Evolutionary conservation across 2,329 filamentous ascomycete genomes (phyloP), one percentile per base, ranked within the genome.

Genomic region (Fusarium agapanthi): DNA sequence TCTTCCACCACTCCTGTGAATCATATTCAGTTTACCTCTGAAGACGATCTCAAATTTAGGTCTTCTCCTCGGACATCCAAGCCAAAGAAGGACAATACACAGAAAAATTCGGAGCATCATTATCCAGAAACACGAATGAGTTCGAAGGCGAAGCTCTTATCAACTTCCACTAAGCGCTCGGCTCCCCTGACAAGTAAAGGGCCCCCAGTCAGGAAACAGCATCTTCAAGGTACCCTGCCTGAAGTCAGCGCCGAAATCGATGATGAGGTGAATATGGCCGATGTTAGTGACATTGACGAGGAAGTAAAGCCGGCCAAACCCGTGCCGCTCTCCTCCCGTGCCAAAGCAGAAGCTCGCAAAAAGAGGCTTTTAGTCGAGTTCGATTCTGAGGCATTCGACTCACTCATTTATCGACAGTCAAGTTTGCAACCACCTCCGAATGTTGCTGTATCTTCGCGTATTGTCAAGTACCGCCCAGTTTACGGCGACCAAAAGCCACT

Each of bases 351-450:
- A 43, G 55, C 64, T 32, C 47, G 43, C 32, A 76, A 50, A 43
- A 56, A 61, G 34, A 62, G 48, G 35, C 53, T 55, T 32, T 13
- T 69, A 34, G 65, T 66, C 44, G 57, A 45, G 9, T 78, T 77
- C 51, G 55, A 78, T 55, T 74, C 79, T 7, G 64, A 59, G 16
- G 78, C 77, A 22, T 82, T 86, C 38, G 84, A 85, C 62, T 69
- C 75, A 7, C 76, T 79, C 18, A 84, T 86, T 37, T 85, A 86
- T 62, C 75, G 77, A 35, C 81, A 83, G 44, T 77, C 73, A 24
- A 70, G 71, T n/a, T 58, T 71, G 30, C 67, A 44, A 18, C 76
- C 79, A 20, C 80, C 80, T 22, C 35, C 48, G 1, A 75, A 71
- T 18, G 71, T 80, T n/a, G 15, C 40, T 32, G 15, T 76, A 7